Base-by-base conservation (phyloP, 2,329 filamentous ascomycete genomes). In the Lecanicillium sp. region DNA sequence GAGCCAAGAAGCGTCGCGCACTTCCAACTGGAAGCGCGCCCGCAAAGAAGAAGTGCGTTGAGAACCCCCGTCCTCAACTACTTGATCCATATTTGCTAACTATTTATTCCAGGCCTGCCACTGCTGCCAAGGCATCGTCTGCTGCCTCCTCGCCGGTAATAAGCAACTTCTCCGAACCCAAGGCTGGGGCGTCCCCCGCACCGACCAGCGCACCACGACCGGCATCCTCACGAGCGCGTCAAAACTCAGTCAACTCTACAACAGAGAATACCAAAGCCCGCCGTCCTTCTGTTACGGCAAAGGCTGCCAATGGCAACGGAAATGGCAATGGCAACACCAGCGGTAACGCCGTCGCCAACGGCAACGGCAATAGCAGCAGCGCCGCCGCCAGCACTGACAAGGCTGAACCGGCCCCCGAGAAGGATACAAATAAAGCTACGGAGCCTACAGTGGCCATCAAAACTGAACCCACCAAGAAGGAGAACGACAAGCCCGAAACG, bases 101-200 rank as follows among this genome's bases (percentile, higher is more conserved):
- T 26, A 60, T 44, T 10, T 51, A 38, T 29, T 44, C 58, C 49
- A 69, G 62, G 48, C 68, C 66, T 48, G 63, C 64, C 21, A 52
- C 57, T 27, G 69, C 71, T 21, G 76, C 73, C 50, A 77, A 82
- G 58, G 87, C 87, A 1, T 82, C 86, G 15, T 83, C 83, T 3
- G 72, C 84, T 54, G 78, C 81, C n/a, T 84, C 88, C 1, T 91
- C 90, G 1, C 87, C 88, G 15, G 75, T 90, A 39, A 73, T 87
- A 40, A 77, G 80, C 41, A 78, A 76, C n/a, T 79, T 88, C 50
- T 76, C 80, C 21, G 86, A 89, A 56, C 70, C 68, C 2, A 75
- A 75, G 54, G 73, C 67, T 55, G 66, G 63, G 45, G 71, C 62
- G 56, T 87, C 84, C 33, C 84, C 86, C 23, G 79, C 75, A 8